Base-by-base conservation (phyloP, 2,329 filamentous ascomycete species). In the Clarireedia paspali region DNA sequence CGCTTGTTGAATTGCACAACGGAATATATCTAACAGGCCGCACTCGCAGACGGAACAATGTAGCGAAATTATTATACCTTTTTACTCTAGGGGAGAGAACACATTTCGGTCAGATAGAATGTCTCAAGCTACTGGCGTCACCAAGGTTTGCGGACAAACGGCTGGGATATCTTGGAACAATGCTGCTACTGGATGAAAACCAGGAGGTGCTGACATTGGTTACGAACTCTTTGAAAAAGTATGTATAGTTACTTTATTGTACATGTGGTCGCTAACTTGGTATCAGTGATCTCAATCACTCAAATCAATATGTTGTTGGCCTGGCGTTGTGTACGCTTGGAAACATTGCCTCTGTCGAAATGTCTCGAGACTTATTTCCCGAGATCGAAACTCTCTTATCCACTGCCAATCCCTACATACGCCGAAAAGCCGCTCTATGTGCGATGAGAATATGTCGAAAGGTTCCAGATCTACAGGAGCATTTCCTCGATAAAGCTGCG, bases 71-170 rank as follows among this genome's bases (percentile, higher is more conserved):
- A 38, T 82, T 99, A 40, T 99, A 99, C 71, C 89, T 99, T 59
- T 99, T 99, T 73, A 99, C 94, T 1, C 81, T 99, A 44, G 94
- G 94, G 62, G 94, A 99, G 75, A 84, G 94, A 68, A 99, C 94
- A 56, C 94, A 99, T 74, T 99, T 99, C 71, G 94, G 94, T 51
- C 94, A 99, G 78, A 99, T 99, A 70, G 94, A 99, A 83, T 99
- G 94, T 73, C 81, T 99, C 68, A 99, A 99, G 75, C 83, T 99
- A 50, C 82, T 99, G 57, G 94, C 94, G 57, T 99, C 94, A 42
- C 91, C 95, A 62, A 89, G 92, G 57, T 99, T 99, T 70, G 94
- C 94, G 64, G 94, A 99, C 78, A 99, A 99, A 77, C 86, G 94
- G 48, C 75, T 99, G 65, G 94, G 94, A 42, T 96, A 99, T 70